These are phyloP conservation scores for Carpinus viminea DNA, from an alignment of 306 rosid genomes.

Conservation along the genomic window DNA sequence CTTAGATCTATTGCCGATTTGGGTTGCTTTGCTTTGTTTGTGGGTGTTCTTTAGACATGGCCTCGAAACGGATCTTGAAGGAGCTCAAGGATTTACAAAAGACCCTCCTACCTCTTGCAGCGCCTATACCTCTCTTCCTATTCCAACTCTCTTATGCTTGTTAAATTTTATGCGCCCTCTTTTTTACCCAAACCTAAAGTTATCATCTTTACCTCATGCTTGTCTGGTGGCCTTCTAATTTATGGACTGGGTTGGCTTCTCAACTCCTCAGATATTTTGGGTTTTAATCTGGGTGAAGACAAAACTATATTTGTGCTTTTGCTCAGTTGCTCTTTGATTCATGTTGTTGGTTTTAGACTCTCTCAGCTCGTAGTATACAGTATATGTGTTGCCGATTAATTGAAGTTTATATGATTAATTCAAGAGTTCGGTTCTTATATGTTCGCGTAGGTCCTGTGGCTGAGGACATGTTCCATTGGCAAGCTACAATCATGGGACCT, in stretches of 20 bases:
- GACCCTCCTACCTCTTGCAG: conserved; percentile 89
- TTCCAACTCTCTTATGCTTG: not conserved
- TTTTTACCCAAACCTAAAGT: not conserved
- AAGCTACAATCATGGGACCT: conserved; percentile 92
- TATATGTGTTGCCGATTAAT: not conserved
- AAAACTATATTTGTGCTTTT: not conserved
- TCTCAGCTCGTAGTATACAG: not conserved
- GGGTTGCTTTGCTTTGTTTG: not conserved
- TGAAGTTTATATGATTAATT: not conserved
- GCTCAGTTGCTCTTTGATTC: not conserved
- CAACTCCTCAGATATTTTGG: not conserved
- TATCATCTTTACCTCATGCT: not conserved
- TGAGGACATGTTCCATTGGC: conserved; percentile 97
- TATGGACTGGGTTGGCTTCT: not conserved
- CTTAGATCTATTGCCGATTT: conserved; percentile 34
- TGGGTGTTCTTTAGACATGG: conserved; percentile 41
- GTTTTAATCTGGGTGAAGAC: not conserved
- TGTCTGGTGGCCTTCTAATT: not conserved
- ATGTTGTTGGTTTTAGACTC: not conserved
- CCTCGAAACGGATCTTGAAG: conserved; percentile 82
- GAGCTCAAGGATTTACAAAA: conserved; percentile 92
- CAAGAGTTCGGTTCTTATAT: conserved; percentile 6
- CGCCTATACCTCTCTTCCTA: conserved; percentile 23
- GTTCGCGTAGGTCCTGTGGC: conserved; percentile 71
- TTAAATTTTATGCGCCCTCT: not conserved